Percentiles rank a stretch among this genome's conserved stretches.
Conservation (phyloP, 306 rosid genomes). For the Sindora glabra region DNA sequence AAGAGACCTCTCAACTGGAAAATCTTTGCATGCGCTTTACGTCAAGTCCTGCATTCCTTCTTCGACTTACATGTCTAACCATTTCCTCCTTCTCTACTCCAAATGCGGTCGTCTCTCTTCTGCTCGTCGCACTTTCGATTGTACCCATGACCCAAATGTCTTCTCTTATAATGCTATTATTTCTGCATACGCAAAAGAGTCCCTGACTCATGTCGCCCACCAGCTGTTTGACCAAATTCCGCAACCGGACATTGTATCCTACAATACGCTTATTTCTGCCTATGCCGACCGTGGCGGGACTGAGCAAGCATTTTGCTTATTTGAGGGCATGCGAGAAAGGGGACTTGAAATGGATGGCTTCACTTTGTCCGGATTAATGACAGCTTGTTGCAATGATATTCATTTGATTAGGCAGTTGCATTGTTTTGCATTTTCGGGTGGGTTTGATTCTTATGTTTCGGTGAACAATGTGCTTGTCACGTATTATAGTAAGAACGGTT, state of each 20-base stretch:
- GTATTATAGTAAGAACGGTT: slow-evolving; percentile 45
- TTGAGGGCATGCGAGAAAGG: too few species aligned
- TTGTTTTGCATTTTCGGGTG: slow-evolving; percentile 28
- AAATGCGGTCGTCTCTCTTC: slow-evolving; percentile 30
- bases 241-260: slow-evolving; percentile 31
- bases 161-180: slow-evolving; percentile 73
- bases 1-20: slow-evolving; percentile 25
- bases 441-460: slow-evolving; percentile 52
- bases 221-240: slow-evolving; percentile 34
- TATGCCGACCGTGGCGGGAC: slow-evolving; percentile 48
- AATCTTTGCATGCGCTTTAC: slow-evolving; percentile 30
- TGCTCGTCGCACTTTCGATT: slow-evolving; percentile 15
- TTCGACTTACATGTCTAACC: slow-evolving; percentile 35
- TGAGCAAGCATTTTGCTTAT: slow-evolving; percentile 33
- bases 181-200: slow-evolving; percentile 20
- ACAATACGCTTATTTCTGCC: slow-evolving; percentile 35
- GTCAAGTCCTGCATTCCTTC: slow-evolving; percentile 34
- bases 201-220: slow-evolving; percentile 23
- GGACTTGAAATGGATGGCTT: slow-evolving; percentile 54
- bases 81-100: slow-evolving; percentile 32
- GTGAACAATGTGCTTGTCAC: slow-evolving; percentile 53
- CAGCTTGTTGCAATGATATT: slow-evolving; percentile 26
- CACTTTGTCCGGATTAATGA: slow-evolving; percentile 44
- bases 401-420: slow-evolving; percentile 47
- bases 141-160: slow-evolving; percentile 28